Percentiles rank a stretch among this genome's conserved stretches.
Evolutionary conservation across 768 basidiomycete species (phyloP).

Genomic region (Boletus rubescentipes): DNA sequence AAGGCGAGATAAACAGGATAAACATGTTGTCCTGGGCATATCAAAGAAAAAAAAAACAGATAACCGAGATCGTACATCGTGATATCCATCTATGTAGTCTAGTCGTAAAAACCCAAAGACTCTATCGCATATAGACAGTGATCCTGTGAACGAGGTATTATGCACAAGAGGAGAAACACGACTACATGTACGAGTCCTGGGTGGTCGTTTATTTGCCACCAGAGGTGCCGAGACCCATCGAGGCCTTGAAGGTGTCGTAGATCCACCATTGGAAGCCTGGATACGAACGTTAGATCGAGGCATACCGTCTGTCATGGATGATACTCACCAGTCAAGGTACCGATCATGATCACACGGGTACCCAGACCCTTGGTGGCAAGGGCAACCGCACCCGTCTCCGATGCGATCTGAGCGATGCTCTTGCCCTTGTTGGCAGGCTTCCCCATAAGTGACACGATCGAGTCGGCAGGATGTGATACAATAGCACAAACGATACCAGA

Average conservation of each 20-base stretch:
- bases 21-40: background rate
- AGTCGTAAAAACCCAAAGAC: background rate
- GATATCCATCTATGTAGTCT: conserved; percentile 19
- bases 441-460: conserved; percentile 90
- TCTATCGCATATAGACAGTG: conserved; percentile 16
- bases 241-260: conserved; percentile 82
- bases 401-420: conserved; percentile 63
- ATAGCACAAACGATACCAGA: conserved; percentile 95
- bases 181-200: background rate
- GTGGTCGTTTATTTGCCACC: conserved; percentile 71
- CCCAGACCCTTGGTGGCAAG: conserved; percentile 86
- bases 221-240: conserved; percentile 85
- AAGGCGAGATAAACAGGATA: background rate
- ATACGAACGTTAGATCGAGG: background rate
- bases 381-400: conserved; percentile 61
- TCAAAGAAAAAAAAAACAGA: background rate
- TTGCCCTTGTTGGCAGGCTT: conserved; percentile 87
- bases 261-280: conserved; percentile 93
- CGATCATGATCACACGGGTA: conserved; percentile 85
- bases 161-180: background rate
- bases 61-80: background rate
- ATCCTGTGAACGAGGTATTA: conserved; percentile 15
- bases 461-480: conserved; percentile 96
- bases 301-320: background rate
- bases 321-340: conserved; percentile 46